Conservation (phyloP, 2,329 filamentous ascomycete species). For the Onygenales sp. region DNA sequence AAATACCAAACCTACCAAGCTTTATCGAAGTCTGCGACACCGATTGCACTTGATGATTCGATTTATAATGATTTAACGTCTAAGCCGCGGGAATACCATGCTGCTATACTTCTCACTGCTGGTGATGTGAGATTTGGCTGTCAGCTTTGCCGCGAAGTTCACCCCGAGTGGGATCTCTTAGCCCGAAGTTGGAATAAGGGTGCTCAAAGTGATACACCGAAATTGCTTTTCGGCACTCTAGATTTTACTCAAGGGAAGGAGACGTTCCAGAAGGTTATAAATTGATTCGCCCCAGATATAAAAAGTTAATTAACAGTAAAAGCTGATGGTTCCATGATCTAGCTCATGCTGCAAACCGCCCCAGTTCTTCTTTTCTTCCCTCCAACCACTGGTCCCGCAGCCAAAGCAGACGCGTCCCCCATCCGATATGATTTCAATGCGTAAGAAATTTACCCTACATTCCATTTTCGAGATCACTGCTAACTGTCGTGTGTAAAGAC, state of each 20-base stretch:
- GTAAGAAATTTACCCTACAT: slow-evolving; percentile 40
- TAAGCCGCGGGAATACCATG: slow-evolving; percentile 71
- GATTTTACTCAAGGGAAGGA: slow-evolving; percentile 80
- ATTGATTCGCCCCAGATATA: not conserved
- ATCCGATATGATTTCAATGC: slow-evolving; percentile 79
- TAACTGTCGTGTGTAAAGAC: slow-evolving; percentile 37
- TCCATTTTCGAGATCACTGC: slow-evolving; percentile 4
- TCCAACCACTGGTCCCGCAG: slow-evolving; percentile 72
- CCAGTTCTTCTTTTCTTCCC: slow-evolving; percentile 82
- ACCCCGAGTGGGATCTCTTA: slow-evolving; percentile 86
- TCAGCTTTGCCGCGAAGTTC: slow-evolving; percentile 77
- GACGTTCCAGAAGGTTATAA: slow-evolving; percentile 72
- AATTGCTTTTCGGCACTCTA: slow-evolving; percentile 69
- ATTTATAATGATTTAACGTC: slow-evolving; percentile 67
- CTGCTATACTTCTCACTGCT: slow-evolving; percentile 77
- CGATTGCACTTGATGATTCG: slow-evolving; percentile 69
- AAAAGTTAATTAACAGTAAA: slow-evolving; percentile 1
- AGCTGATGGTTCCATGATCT: slow-evolving; percentile 9
- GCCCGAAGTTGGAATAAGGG: slow-evolving; percentile 79
- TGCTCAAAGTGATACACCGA: slow-evolving; percentile 47
- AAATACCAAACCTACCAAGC: slow-evolving; percentile 63
- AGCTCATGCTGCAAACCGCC: slow-evolving; percentile 91
- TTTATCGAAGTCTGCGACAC: slow-evolving; percentile 54
- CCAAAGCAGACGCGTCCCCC: slow-evolving; percentile 59
- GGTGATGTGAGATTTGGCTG: slow-evolving; percentile 77